Conservation (phyloP, 1,139 yeast species). For the Sugiyamaella japonica region DNA sequence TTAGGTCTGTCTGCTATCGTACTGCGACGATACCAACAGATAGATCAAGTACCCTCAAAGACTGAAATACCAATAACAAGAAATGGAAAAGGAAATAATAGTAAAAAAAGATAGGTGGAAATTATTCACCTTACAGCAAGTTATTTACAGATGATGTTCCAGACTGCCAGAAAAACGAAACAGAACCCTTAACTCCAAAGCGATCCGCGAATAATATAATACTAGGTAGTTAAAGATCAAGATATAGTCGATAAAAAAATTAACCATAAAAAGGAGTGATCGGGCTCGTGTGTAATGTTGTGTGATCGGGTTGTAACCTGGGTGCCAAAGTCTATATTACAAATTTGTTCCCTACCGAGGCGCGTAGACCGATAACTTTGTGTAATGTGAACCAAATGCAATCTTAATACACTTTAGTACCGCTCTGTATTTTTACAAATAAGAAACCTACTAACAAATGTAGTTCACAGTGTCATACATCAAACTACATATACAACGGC, state of each 20-base stretch:
- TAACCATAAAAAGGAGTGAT: too few species aligned
- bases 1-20: neutral
- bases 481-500: neutral
- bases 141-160: neutral
- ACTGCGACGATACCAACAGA: neutral
- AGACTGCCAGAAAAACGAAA: neutral
- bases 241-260: too few species aligned
- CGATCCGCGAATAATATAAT: neutral
- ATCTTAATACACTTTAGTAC: too few species aligned
- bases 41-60: neutral
- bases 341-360: neutral
- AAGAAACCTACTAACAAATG: too few species aligned
- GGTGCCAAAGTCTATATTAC: too few species aligned
- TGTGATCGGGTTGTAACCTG: too few species aligned
- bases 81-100: neutral
- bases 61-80: neutral
- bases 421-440: too few species aligned
- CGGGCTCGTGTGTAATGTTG: too few species aligned
- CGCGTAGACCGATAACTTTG: neutral
- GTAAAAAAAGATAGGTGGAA: neutral
- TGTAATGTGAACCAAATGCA: neutral
- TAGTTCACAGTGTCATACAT: neutral
- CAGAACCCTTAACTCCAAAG: constrained; percentile 11
- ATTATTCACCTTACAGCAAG: neutral
- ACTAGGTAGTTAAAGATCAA: too few species aligned